These are phyloP conservation scores for Sporormia fimetaria DNA, from an alignment of 495 filamentous ascomycete species.

Conservation along the genomic window DNA sequence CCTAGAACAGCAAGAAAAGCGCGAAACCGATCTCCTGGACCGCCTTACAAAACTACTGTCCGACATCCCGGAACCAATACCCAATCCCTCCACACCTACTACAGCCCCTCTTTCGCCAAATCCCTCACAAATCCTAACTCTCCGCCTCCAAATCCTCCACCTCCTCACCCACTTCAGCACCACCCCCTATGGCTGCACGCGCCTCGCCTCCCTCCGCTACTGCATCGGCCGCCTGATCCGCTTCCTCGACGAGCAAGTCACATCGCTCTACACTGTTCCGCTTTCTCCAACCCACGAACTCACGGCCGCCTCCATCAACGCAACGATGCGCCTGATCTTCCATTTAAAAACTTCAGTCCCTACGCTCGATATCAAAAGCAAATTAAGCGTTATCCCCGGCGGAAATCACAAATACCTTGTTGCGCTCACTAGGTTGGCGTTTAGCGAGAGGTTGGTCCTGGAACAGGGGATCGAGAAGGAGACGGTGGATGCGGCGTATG, in stretches of 20 bases:
- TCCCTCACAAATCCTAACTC: conserved; percentile 37
- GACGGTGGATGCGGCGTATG: conserved; percentile 52
- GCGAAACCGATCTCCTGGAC: conserved; percentile 51
- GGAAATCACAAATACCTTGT: conserved; percentile 56
- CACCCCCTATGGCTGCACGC: conserved; percentile 39
- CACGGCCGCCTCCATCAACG: conserved; percentile 45
- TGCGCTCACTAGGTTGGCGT: conserved; percentile 54
- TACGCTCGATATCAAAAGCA: conserved; percentile 44
- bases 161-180: conserved; percentile 42
- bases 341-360: conserved; percentile 43
- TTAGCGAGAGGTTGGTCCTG: conserved; percentile 49
- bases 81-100: conserved; percentile 37
- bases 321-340: conserved; percentile 49
- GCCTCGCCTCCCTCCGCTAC: conserved; percentile 44
- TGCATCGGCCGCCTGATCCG: conserved; percentile 49
- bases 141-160: conserved; percentile 47
- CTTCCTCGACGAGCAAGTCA: conserved; percentile 53
- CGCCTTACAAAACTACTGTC: conserved; percentile 49
- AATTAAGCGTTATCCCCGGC: conserved; percentile 46
- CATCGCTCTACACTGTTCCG: conserved; percentile 44
- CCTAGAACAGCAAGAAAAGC: conserved; percentile 37
- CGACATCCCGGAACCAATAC: conserved; percentile 41
- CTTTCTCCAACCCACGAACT: conserved; percentile 15
- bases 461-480: conserved; percentile 58
- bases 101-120: neutral